phyloP scores from a whole-genome alignment of 257 asterid genomes.

The Rubia yunnanensis region DNA sequence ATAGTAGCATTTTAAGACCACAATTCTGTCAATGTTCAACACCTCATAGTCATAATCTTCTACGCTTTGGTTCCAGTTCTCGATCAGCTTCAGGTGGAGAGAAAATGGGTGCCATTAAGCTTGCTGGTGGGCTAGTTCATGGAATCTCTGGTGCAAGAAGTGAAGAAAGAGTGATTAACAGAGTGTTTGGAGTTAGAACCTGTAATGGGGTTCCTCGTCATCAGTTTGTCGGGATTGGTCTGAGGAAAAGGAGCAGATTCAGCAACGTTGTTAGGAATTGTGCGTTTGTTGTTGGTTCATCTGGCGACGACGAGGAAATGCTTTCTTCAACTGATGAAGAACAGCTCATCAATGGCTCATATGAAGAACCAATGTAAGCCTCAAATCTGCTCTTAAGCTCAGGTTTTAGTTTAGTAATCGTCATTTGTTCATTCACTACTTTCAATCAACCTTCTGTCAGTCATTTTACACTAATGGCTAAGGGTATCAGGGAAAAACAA shows the following conservation, averaged over 20 bases:
- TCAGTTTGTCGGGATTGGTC: conserved; percentile 10
- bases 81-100: conserved; percentile 7
- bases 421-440: not conserved
- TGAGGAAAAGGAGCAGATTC: conserved; percentile 14
- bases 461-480: not conserved
- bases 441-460: too few species aligned
- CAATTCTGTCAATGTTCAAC: not conserved
- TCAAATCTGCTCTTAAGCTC: not conserved
- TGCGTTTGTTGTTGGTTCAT: conserved; percentile 14
- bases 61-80: not conserved
- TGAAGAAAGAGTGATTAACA: conserved; percentile 8
- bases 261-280: conserved; percentile 19
- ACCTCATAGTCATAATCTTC: not conserved
- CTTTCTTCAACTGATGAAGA: conserved; percentile 18
- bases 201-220: not conserved
- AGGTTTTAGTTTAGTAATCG: not conserved
- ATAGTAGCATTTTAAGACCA: not conserved
- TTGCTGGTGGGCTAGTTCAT: conserved; percentile 7
- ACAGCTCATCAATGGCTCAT: conserved; percentile 21
- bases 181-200: conserved; percentile 7
- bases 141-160: conserved; percentile 5
- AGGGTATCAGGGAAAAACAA: not conserved
- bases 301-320: conserved; percentile 13
- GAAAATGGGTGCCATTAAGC: conserved; percentile 10
- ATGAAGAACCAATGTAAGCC: conserved; percentile 29